A percentile compares a stretch with the other conserved stretches of the same genome.
These are phyloP conservation scores for Alternaria postmessia DNA, from an alignment of 2,329 filamentous ascomycete species.

Conservation along the genomic window DNA sequence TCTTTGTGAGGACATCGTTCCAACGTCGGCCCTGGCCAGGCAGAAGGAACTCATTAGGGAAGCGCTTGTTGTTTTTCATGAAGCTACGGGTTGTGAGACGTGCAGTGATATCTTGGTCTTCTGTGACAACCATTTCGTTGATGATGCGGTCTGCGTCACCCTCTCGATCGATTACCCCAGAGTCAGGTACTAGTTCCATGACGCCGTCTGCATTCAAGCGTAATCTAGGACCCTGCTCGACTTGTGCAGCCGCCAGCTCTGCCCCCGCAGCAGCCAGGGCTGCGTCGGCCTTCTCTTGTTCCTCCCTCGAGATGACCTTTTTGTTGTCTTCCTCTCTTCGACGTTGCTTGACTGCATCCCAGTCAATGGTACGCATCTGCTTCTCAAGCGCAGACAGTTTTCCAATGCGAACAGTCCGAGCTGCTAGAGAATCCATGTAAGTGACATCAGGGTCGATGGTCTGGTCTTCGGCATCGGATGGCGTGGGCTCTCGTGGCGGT, in stretches of 20 bases:
- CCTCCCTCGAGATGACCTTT: constrained; percentile 30
- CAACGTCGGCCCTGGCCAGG: constrained; percentile 62
- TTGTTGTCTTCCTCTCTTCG: constrained; percentile 46
- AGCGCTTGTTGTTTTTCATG: constrained; percentile 66
- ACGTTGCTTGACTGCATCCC: constrained; percentile 58
- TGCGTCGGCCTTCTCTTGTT: constrained; percentile 34
- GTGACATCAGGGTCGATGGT: constrained; percentile 70
- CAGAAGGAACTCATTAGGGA: constrained; percentile 55
- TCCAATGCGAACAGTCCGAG: constrained; percentile 69
- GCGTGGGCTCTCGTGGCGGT: constrained; percentile 42
- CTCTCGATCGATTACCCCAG: constrained; percentile 73
- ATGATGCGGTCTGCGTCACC: constrained; percentile 66
- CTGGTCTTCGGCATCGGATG: constrained; percentile 49
- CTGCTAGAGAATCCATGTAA: constrained; percentile 77
- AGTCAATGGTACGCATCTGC: constrained; percentile 73
- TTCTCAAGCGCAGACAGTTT: constrained; percentile 78
- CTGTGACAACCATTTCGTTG: constrained; percentile 67
- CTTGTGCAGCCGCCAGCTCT: constrained; percentile 21
- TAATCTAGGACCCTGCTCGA: constrained; percentile 60
- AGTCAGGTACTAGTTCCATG: constrained; percentile 74
- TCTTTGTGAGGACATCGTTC: constrained; percentile 74
- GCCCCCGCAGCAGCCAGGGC: constrained; percentile 26
- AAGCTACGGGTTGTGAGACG: constrained; percentile 75
- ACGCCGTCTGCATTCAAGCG: constrained; percentile 69
- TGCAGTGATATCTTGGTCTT: constrained; percentile 80